A percentile compares a stretch with the other conserved stretches of the same genome.
Conservation (phyloP, 73 alveolate species). For the Durusdinium trenchii region DNA sequence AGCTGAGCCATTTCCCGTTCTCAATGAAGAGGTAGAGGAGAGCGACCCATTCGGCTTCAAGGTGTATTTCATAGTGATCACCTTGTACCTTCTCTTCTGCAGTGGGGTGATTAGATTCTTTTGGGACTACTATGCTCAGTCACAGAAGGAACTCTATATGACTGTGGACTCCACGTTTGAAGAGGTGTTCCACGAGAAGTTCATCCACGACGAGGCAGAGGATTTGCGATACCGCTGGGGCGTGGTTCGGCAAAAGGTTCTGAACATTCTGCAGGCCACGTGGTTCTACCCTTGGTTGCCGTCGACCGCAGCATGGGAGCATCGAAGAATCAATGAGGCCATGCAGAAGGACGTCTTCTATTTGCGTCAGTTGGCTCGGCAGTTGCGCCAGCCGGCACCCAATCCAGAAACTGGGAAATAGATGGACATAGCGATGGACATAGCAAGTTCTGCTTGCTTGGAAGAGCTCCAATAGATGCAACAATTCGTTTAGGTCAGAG, state of each 20-base stretch:
- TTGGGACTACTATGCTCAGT: slow-evolving; percentile 68
- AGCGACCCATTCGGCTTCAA: slow-evolving; percentile 69
- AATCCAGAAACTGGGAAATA: too few species aligned
- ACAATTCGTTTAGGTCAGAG: too few species aligned
- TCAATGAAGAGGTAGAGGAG: too few species aligned
- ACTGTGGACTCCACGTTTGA: slow-evolving; percentile 71
- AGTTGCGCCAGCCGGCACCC: not conserved
- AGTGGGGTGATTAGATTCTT: slow-evolving; percentile 63
- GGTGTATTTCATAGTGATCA: slow-evolving; percentile 58
- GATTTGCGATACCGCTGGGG: slow-evolving; percentile 79
- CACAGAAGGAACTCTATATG: slow-evolving; percentile 42
- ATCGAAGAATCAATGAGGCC: slow-evolving; percentile 60
- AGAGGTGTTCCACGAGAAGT: slow-evolving; percentile 74
- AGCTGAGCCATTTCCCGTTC: too few species aligned
- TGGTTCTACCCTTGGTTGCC: slow-evolving; percentile 71
- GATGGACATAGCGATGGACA: too few species aligned
- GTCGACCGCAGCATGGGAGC: slow-evolving; percentile 74
- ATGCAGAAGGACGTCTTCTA: slow-evolving; percentile 80
- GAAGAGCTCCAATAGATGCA: too few species aligned
- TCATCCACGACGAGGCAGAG: slow-evolving; percentile 91
- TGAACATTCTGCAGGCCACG: slow-evolving; percentile 80
- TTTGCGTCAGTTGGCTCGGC: slow-evolving; percentile 91
- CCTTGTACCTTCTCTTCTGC: slow-evolving; percentile 31
- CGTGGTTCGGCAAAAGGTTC: slow-evolving; percentile 75
- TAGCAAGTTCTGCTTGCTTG: too few species aligned